A percentile compares a stretch with the other conserved stretches of the same genome.
These are phyloP conservation scores for Cunninghamia lanceolata DNA, from an alignment of 75 land plant species.

Conservation along the genomic window DNA sequence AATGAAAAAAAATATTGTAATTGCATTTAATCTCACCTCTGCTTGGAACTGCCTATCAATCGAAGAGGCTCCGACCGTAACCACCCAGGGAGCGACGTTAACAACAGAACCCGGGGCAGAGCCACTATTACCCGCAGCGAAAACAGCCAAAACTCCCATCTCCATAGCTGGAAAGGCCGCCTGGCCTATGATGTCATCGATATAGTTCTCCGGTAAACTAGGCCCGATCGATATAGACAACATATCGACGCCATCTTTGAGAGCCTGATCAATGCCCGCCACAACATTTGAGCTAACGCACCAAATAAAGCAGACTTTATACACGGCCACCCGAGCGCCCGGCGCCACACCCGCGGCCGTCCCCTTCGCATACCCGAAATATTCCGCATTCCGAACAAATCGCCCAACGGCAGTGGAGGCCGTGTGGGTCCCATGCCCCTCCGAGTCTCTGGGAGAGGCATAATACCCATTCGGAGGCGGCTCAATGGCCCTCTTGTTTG, in stretches of 20 bases:
- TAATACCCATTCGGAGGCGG: conserved; percentile 12
- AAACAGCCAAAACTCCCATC: conserved; percentile 47
- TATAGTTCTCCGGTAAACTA: conserved; percentile 20
- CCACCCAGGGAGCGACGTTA: conserved; percentile 63
- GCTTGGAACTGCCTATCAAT: conserved; percentile 39
- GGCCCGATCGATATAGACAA: conserved; percentile 62
- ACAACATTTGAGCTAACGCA: conserved; percentile 45
- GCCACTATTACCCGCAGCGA: conserved; percentile 63
- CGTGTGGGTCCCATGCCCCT: conserved; percentile 86
- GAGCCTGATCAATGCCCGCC: conserved; percentile 56
- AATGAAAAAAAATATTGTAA: no score
- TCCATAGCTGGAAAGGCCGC: conserved; percentile 54
- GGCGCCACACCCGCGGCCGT: conserved; percentile 79
- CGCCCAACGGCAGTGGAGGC: conserved; percentile 75
- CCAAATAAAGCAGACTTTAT: conserved; percentile 60
- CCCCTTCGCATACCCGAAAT: conserved; percentile 69
- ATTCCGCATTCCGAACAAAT: conserved; percentile 47
- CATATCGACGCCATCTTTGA: conserved; percentile 69
- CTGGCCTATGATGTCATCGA: conserved; percentile 45
- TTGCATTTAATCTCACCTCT: no score
- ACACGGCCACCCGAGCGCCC: conserved; percentile 62
- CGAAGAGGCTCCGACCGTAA: conserved; percentile 54
- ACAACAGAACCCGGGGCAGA: conserved; percentile 19
- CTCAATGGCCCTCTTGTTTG: conserved; percentile 16
- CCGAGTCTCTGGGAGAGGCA: conserved; percentile 38